These are phyloP conservation scores for Blastobotrys terrestris DNA, from an alignment of 805 yeast species.

Conservation along the genomic window DNA sequence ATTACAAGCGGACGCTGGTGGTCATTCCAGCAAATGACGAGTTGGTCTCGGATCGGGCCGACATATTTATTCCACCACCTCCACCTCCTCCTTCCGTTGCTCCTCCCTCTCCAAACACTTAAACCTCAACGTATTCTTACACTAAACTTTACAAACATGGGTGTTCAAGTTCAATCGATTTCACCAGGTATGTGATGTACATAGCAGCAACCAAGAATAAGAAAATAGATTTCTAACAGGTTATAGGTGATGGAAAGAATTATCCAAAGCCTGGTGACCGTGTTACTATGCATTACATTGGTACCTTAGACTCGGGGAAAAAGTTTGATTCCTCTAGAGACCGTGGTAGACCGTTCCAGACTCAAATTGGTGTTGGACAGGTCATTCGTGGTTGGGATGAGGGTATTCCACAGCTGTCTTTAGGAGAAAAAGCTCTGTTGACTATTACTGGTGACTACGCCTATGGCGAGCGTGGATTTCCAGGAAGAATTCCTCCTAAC, in stretches of 20 bases:
- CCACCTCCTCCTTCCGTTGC: background rate
- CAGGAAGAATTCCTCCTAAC: constrained; percentile 94
- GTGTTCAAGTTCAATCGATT: constrained; percentile 33
- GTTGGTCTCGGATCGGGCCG: constrained; percentile 13
- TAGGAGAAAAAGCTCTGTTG: constrained; percentile 88
- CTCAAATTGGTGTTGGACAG: constrained; percentile 91
- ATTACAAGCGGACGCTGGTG: constrained; percentile 58
- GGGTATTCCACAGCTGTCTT: constrained; percentile 84
- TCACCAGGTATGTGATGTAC: constrained; percentile 30
- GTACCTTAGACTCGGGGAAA: constrained; percentile 91
- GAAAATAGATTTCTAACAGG: constrained; percentile 11
- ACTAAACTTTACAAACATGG: constrained; percentile 27
- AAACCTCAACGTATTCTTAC: background rate
- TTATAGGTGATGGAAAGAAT: constrained; percentile 75
- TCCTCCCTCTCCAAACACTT: background rate
- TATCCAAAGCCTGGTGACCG: constrained; percentile 84
- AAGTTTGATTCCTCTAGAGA: constrained; percentile 93
- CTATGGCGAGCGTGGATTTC: constrained; percentile 92
- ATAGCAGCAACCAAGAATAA: background rate
- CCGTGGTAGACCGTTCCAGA: constrained; percentile 93
- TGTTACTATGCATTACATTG: constrained; percentile 92
- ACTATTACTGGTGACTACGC: constrained; percentile 92
- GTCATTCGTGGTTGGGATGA: constrained; percentile 97
- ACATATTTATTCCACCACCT: constrained; percentile 6
- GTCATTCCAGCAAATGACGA: constrained; percentile 35